phyloP scores from a whole-genome alignment of 495 filamentous ascomycete genomes.

The Trichoderma orchidacearum region DNA sequence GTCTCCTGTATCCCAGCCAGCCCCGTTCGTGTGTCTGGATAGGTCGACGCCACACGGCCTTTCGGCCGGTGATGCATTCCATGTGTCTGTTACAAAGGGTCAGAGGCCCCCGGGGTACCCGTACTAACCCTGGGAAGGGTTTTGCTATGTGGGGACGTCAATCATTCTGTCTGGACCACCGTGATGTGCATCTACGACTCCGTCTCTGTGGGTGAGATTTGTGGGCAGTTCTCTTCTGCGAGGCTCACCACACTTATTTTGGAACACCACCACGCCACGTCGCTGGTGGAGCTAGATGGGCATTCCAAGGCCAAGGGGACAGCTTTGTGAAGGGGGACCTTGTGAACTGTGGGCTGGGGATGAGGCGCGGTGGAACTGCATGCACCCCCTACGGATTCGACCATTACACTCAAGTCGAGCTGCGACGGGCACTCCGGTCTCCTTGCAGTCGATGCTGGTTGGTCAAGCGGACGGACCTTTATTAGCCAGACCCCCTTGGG shows the following conservation, averaged over 20 bases:
- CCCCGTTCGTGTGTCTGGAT: neutral
- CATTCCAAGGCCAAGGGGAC: neutral
- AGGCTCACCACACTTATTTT: neutral
- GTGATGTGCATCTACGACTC: neutral
- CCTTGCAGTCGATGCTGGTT: neutral
- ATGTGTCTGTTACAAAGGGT: neutral
- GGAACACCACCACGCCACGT: conserved; percentile 1
- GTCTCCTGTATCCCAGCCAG: neutral
- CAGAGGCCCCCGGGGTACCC: neutral
- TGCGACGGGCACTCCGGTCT: neutral
- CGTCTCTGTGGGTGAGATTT: neutral
- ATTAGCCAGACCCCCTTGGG: neutral
- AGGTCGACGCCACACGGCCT: neutral
- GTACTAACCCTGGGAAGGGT: neutral
- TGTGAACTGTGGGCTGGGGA: neutral
- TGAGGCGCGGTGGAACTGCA: neutral
- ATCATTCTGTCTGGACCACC: neutral
- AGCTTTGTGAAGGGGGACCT: neutral
- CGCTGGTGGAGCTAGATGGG: neutral
- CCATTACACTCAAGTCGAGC: neutral
- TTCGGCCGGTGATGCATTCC: neutral
- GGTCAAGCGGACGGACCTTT: neutral
- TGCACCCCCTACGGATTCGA: neutral
- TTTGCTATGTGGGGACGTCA: neutral
- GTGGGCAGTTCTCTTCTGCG: neutral